Evolutionary conservation across 2,329 filamentous ascomycete genomes (phyloP).

Genomic region (Penicillium fuscoglaucum): DNA sequence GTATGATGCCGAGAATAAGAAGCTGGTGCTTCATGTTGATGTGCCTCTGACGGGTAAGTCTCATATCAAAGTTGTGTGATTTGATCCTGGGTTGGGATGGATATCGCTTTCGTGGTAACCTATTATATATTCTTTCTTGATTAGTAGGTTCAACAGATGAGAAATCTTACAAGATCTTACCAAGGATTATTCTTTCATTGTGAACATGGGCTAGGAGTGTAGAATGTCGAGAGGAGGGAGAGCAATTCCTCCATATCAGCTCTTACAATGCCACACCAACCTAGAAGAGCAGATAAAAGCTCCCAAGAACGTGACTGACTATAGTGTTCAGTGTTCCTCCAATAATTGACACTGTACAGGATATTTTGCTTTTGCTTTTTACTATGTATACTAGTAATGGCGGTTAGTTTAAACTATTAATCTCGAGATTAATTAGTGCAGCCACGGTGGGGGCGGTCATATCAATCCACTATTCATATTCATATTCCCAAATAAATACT

Average conservation of each 20-base stretch:
- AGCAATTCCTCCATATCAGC: too few species aligned
- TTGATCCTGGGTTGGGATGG: background rate
- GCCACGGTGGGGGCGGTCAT: background rate
- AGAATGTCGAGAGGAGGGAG: too few species aligned
- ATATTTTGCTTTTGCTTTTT: too few species aligned
- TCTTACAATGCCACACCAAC: too few species aligned
- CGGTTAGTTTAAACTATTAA: background rate
- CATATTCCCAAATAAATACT: background rate
- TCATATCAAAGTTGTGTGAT: background rate
- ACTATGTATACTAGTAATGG: too few species aligned
- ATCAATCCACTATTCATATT: background rate
- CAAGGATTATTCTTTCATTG: too few species aligned
- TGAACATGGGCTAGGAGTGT: too few species aligned
- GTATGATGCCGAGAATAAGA: conserved; percentile 16
- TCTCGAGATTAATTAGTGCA: background rate
- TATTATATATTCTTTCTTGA: background rate
- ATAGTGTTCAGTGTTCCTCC: too few species aligned
- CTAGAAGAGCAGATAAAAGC: too few species aligned
- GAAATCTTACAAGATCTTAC: too few species aligned
- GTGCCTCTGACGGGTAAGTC: conserved; percentile 12
- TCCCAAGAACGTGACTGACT: too few species aligned
- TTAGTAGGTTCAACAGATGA: background rate
- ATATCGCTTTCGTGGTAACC: background rate
- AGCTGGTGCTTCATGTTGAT: conserved; percentile 19
- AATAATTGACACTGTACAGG: too few species aligned